Conservation (phyloP, 768 basidiomycete genomes). For the Trametes punicea region DNA sequence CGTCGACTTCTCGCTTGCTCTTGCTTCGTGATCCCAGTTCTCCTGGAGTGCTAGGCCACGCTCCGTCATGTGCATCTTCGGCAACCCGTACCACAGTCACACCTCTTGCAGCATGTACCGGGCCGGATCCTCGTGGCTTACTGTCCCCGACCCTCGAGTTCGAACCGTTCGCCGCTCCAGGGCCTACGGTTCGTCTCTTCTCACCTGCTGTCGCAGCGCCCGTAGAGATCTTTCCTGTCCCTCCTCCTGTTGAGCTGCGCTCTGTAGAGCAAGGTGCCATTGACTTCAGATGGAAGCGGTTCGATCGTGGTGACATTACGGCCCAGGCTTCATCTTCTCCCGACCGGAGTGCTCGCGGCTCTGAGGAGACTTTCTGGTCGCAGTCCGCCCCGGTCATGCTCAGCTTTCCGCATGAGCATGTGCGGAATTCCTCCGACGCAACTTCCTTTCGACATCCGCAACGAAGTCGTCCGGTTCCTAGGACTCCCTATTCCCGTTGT, state of each 20-base stretch:
- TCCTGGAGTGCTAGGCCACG: no score
- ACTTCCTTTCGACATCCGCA: no score
- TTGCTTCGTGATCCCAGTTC: no score
- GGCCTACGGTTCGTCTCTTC: constrained; percentile 29
- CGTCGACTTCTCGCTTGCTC: no score
- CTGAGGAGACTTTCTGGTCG: constrained; percentile 10
- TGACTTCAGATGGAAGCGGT: constrained; percentile 58
- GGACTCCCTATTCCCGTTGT: no score
- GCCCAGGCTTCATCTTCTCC: not conserved
- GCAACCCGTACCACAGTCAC: not conserved
- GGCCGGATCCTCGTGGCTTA: not conserved
- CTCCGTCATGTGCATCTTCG: no score
- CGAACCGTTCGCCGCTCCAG: constrained; percentile 45
- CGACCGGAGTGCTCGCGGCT: not conserved
- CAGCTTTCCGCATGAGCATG: no score
- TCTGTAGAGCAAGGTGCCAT: constrained; percentile 32
- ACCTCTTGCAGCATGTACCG: not conserved
- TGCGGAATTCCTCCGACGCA: no score
- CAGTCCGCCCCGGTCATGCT: not conserved
- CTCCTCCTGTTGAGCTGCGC: not conserved
- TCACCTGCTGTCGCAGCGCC: not conserved
- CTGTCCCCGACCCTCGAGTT: not conserved
- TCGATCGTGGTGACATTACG: constrained; percentile 27
- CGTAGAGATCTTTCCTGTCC: no score
- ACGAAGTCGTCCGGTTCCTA: no score